Evolutionary conservation across 2,329 filamentous ascomycete species (phyloP).

Genomic region (Pyrenophora tritici-repentis): DNA sequence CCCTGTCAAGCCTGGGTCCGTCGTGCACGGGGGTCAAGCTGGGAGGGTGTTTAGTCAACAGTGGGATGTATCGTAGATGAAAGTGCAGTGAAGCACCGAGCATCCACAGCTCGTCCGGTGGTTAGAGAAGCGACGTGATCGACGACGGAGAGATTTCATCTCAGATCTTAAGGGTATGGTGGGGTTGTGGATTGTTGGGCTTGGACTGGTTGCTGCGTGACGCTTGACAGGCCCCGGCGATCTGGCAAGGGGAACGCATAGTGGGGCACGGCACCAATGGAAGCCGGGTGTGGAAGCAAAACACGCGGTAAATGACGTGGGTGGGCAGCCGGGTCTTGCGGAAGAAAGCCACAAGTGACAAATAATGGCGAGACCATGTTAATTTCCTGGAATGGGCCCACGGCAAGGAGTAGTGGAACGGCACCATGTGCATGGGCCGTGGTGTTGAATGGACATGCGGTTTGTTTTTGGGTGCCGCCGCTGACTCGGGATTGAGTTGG

Average conservation of each 20-base stretch:
- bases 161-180: constrained; percentile 2
- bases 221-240: constrained; percentile 10
- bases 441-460: not conserved
- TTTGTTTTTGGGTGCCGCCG: not conserved
- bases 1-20: too few species aligned
- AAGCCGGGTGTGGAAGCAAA: not conserved
- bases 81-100: too few species aligned
- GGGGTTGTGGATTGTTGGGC: not conserved
- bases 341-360: constrained; percentile 7
- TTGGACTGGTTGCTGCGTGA: not conserved
- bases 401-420: not conserved
- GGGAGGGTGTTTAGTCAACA: too few species aligned
- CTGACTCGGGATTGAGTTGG: not conserved
- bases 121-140: not conserved
- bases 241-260: constrained; percentile 8
- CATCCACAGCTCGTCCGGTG: not conserved
- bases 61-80: too few species aligned
- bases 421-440: not conserved
- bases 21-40: too few species aligned
- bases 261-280: constrained; percentile 10
- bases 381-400: constrained; percentile 5
- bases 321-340: constrained; percentile 1
- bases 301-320: constrained; percentile 13
- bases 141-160: constrained; percentile 8
- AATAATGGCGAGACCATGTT: constrained; percentile 4